A percentile compares a stretch with the other conserved stretches of the same genome.
Conservation (phyloP, 202 grass and related monocot genomes). For the Zoysia matrella region DNA sequence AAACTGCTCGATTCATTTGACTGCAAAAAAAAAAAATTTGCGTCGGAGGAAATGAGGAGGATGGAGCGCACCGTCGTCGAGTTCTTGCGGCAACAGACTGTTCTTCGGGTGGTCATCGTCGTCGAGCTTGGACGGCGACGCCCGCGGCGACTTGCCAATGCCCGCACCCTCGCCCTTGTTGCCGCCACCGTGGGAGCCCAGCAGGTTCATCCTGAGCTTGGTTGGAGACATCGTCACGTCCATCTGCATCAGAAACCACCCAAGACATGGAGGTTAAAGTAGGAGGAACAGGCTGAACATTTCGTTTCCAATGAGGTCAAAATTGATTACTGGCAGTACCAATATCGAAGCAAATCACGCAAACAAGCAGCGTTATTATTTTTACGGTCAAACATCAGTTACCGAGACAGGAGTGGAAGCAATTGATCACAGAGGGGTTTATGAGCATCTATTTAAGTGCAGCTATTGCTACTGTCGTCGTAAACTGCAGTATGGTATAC, state of each 20-base stretch:
- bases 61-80: too few species aligned
- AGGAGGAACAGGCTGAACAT: not conserved
- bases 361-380: not conserved
- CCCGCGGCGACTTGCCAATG: constrained; percentile 45
- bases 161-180: constrained; percentile 32
- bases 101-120: constrained; percentile 10
- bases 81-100: too few species aligned
- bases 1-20: too few species aligned
- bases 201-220: constrained; percentile 83
- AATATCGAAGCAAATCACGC: not conserved
- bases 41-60: too few species aligned
- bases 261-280: not conserved
- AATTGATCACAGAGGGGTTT: not conserved
- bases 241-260: constrained; percentile 45
- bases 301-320: constrained; percentile 12
- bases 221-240: constrained; percentile 67
- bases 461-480: not conserved
- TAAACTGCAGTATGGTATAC: not conserved
- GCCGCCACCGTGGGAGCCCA: constrained; percentile 47
- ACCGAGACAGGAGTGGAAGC: not conserved
- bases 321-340: not conserved
- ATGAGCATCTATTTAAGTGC: not conserved
- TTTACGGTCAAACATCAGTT: constrained; percentile 6
- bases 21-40: too few species aligned
- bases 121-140: constrained; percentile 62